Evolutionary conservation across 768 basidiomycete genomes (phyloP), one percentile per base, ranked within the genome.

Genomic region (Tylopilus sp.): DNA sequence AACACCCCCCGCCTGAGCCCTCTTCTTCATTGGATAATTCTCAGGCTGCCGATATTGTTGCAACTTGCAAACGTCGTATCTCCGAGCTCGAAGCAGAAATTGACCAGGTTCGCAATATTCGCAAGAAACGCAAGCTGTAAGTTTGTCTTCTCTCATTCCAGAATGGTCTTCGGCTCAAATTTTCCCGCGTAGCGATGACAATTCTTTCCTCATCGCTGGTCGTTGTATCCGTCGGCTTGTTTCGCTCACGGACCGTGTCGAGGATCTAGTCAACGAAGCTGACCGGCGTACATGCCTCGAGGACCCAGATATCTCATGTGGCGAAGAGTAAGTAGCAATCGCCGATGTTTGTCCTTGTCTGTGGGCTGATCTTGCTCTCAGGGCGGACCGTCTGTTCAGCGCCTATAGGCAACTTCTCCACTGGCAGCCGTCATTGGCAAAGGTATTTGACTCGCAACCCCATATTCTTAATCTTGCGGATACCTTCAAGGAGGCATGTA

Each of bases 161-260:
- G n/a, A n/a, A n/a, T n/a, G n/a, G n/a, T n/a, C n/a, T n/a, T n/a
- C n/a, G n/a, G n/a, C n/a, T n/a, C n/a, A n/a, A n/a, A 11, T 11
- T 29, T 29, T 29, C 29, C 6, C 6, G 9, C 13, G 28, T 25
- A 48, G 36, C 1, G n/a, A 38, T 4, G 4, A 6, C 16, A 8
- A 7, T 3, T 14, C 28, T 16, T 14, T 29, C 25, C 53, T 54
- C 11, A 25, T 21, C 41, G 21, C 30, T 1, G 50, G 53, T 16
- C 28, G 36, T n/a, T 41, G 14, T 3, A 58, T 58, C 28, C 24
- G 43, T 21, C 19, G 43, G 14, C 10, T 53, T 1, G 50, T 58
- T 14, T 31, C 47, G 3, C 46, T 37, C 36, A 36, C 34, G 6
- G 17, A 36, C 10, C 17, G 10, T 16, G 34, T 36, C 12, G 17